phyloP scores from a whole-genome alignment of 2,329 filamentous ascomycete genomes.

The Myriosclerotinia scirpicola region DNA sequence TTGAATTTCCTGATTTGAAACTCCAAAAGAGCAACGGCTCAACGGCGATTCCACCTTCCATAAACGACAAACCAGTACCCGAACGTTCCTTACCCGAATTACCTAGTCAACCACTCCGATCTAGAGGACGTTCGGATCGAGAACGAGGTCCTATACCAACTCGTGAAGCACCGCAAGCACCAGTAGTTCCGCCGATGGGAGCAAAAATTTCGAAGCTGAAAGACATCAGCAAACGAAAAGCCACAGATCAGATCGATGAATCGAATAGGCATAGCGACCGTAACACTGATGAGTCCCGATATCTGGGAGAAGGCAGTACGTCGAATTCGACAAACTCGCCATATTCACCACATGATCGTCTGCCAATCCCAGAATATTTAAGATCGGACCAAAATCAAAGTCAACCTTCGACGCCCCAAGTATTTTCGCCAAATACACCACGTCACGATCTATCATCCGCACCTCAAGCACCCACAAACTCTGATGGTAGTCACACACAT shows the following conservation, averaged over 20 bases:
- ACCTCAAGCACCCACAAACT: slow-evolving; percentile 31
- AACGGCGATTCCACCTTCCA: slow-evolving; percentile 34
- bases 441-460: slow-evolving; percentile 22
- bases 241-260: slow-evolving; percentile 25
- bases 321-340: not conserved
- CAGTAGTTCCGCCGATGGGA: slow-evolving; percentile 34
- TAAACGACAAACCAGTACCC: slow-evolving; percentile 27
- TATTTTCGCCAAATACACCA: slow-evolving; percentile 35
- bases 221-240: slow-evolving; percentile 33
- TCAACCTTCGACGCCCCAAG: slow-evolving; percentile 27
- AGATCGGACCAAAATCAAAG: slow-evolving; percentile 29
- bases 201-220: slow-evolving; percentile 38
- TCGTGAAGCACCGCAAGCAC: slow-evolving; percentile 37
- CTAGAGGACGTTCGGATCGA: slow-evolving; percentile 26
- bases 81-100: slow-evolving; percentile 29
- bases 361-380: slow-evolving; percentile 35
- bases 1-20: slow-evolving; percentile 37
- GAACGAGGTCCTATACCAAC: slow-evolving; percentile 37
- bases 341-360: slow-evolving; percentile 23
- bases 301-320: not conserved
- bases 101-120: slow-evolving; percentile 30
- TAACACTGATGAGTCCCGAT: not conserved
- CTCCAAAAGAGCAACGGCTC: slow-evolving; percentile 39
- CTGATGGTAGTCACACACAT: slow-evolving; percentile 27
- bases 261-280: not conserved